These are phyloP conservation scores for Schizothecium vesticola DNA, from an alignment of 495 filamentous ascomycete genomes.

Conservation along the genomic window DNA sequence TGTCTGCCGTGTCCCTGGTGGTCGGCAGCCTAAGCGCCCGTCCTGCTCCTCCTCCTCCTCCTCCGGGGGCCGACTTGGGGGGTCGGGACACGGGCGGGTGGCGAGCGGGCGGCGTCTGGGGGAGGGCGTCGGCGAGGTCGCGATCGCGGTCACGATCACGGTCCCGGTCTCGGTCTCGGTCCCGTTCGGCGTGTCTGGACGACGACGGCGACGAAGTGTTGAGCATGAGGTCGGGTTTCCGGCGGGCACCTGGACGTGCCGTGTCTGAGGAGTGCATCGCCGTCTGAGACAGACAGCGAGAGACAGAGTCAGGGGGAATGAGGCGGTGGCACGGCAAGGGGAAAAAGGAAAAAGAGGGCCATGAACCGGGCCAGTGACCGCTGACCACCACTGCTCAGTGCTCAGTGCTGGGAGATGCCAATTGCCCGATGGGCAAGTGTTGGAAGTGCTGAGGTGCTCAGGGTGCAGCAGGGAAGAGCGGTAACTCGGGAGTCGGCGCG, in stretches of 20 bases:
- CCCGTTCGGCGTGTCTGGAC: slow-evolving; percentile 1
- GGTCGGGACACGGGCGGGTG: slow-evolving; percentile 12
- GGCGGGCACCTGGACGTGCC: slow-evolving; percentile 17
- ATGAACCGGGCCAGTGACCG: slow-evolving; percentile 6
- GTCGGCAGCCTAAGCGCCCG: slow-evolving; percentile 25
- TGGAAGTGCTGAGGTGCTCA: neutral
- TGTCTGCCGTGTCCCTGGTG: slow-evolving; percentile 24
- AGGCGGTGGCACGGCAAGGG: slow-evolving; percentile 15
- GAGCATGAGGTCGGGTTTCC: slow-evolving; percentile 27
- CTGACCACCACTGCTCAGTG: neutral
- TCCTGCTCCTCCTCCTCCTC: slow-evolving; percentile 13
- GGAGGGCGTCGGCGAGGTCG: slow-evolving; percentile 9
- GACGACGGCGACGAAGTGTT: slow-evolving; percentile 21
- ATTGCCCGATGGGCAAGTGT: neutral
- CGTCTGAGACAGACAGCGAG: slow-evolving; percentile 1
- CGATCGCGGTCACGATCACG: neutral
- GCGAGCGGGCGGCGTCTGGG: slow-evolving; percentile 17
- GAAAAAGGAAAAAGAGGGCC: neutral
- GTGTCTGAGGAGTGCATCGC: slow-evolving; percentile 22
- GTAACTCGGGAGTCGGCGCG: slow-evolving; percentile 14
- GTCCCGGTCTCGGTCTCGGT: too few species aligned
- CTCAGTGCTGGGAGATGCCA: neutral
- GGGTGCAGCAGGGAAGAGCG: neutral
- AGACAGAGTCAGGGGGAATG: slow-evolving; percentile 11
- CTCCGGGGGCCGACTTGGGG: neutral